Evolutionary conservation across 768 basidiomycete genomes (phyloP), one percentile per base, ranked within the genome.

Genomic region (Psilocybe subaeruginosa): DNA sequence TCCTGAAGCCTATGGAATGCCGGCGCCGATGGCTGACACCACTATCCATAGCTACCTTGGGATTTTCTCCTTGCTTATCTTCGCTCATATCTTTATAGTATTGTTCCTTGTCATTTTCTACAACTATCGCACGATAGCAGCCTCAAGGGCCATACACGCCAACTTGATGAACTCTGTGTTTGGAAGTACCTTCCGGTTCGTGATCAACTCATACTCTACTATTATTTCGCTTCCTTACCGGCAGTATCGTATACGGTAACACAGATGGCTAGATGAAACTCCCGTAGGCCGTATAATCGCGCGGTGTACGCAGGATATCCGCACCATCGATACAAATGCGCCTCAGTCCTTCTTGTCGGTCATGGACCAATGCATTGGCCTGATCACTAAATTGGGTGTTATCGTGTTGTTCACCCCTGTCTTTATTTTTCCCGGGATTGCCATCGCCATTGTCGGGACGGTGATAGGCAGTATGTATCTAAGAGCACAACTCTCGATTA

Each of bases 261-360:
- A 2, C 33, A 76, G 84, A 64, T 66, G 71, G 74, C 60, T 74
- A 71, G 74, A 66, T 35, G 69, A 60, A 50, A 68, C 65, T 2
- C 60, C 58, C 8, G 58, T 66, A 14, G 62, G 47, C 6, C 53
- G 68, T 41, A 64, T 64, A 14, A 68, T 68, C 41, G 55, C 66
- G 12, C 60, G 66, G 14, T 68, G 63, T 49, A 66, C 66, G 8
- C 64, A 69, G 46, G 69, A 68, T 19, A 77, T 82, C 64, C 33
- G 60, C 9, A 47, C 59, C 2, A 80, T 92, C 50, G 90, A 92
- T 66, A 73, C 72, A 7, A 65, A 71, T 0, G 65, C 79, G 27
- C 63, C 77, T 1, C 64, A 66, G 23, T 65, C 64, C 9, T 60
- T 80, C 4, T 64, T 64, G 60, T 62, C 59, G 58, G 60, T 79